Evolutionary conservation across 345 rosid genomes (phyloP), one percentile per base, ranked within the genome.

Genomic region (Sisymbrium altissimum): DNA sequence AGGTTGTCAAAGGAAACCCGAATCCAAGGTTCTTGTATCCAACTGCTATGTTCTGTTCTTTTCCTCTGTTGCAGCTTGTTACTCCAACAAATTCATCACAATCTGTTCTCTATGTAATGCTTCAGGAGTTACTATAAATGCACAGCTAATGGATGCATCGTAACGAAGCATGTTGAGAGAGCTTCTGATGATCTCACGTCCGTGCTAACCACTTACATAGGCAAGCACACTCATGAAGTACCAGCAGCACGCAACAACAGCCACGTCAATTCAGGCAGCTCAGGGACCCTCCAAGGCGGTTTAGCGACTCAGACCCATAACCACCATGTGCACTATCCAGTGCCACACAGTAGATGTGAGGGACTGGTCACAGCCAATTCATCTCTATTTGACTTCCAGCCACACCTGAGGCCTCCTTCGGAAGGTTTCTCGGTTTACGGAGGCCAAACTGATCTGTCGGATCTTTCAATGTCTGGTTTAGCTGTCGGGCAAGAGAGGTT

Each of bases 121-220:
- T 68, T n/a, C 85, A 93, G 98, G 95, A 94, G 98, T 66, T 94
- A 94, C 59, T 94, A 94, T 83, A 94, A 94, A 84, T 94, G 98
- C 81, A 94, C 98, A 0, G 89, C 82, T 46, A 83, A 84, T 33
- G 98, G 96, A 66, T 94, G 97, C 79, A 78, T 84, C 0, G 97
- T 94, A 56, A 88, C 97, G 55, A 93, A 93, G 83, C 98, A 93
- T 49, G 98, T 93, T 45, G 98, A 93, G 80, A 87, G 98, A 83
- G 98, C 96, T 68, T 91, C 97, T 6, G 91, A 91, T 72, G 98
- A 93, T 78, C 90, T 88, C 11, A 86, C 88, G 73, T 87, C 89
- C 0, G 97, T 94, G 38, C 78, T 94, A 74, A 94, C 98, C 2
- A 88, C 97, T 6, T 94, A 94, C 19, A 95, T 91, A 73, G 97